Conservation (phyloP, 1,139 yeast genomes). For the Zygosaccharomyces sapae region DNA sequence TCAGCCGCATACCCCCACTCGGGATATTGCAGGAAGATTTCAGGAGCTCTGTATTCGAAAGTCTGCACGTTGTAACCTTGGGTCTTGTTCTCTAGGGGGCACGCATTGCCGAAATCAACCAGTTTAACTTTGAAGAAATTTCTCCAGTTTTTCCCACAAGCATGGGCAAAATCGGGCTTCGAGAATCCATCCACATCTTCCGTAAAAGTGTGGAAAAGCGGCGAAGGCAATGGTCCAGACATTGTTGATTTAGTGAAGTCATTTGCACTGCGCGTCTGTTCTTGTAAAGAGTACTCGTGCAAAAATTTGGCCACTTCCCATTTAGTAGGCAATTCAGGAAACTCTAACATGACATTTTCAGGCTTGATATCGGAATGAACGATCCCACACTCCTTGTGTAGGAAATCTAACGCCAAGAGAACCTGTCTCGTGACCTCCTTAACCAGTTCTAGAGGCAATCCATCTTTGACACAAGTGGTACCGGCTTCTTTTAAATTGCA, state of each 20-base stretch:
- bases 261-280: background rate
- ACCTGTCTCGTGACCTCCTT: conserved; percentile 80
- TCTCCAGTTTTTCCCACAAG: conserved; percentile 52
- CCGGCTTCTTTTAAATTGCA: conserved; percentile 4
- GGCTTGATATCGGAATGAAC: conserved; percentile 90
- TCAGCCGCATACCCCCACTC: conserved; percentile 84
- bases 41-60: conserved; percentile 55
- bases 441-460: conserved; percentile 68
- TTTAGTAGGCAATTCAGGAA: conserved; percentile 39
- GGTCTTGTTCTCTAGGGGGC: conserved; percentile 31
- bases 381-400: conserved; percentile 83
- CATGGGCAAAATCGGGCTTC: conserved; percentile 87
- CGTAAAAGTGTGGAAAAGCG: conserved; percentile 62
- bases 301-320: conserved; percentile 66
- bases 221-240: conserved; percentile 43
- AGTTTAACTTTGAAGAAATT: conserved; percentile 47
- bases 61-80: conserved; percentile 2
- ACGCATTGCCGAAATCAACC: conserved; percentile 85
- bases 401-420: conserved; percentile 68
- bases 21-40: conserved; percentile 56
- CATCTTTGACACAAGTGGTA: conserved; percentile 40
- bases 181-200: conserved; percentile 48
- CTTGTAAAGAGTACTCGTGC: conserved; percentile 13
- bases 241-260: conserved; percentile 10
- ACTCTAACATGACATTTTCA: conserved; percentile 78